Percentiles rank a stretch among this genome's conserved stretches.
phyloP scores from a whole-genome alignment of 257 asterid species.

The Nemophila menziesii region DNA sequence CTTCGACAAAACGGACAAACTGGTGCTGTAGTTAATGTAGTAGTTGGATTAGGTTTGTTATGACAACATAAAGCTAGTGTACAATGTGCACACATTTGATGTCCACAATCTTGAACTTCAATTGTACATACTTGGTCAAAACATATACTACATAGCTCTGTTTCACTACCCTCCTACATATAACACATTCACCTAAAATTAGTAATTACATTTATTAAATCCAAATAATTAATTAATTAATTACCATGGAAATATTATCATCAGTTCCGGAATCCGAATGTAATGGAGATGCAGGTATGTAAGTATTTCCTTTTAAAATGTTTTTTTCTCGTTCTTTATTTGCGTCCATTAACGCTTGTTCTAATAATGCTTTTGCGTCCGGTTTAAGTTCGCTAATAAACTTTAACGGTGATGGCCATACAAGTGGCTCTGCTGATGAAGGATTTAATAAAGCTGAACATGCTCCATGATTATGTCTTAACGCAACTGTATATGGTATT shows the following conservation, averaged over 20 bases:
- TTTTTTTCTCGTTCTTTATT: conserved; percentile 68
- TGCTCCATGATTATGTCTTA: conserved; percentile 58
- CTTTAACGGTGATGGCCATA: conserved; percentile 92
- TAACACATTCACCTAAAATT: too few relatives aligned
- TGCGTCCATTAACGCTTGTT: conserved; percentile 69
- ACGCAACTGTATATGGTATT: conserved; percentile 75
- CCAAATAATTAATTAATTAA: too few relatives aligned
- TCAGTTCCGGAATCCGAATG: conserved; percentile 44
- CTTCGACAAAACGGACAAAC: conserved; percentile 95
- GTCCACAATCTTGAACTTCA: conserved; percentile 84
- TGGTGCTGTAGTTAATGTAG: conserved; percentile 35
- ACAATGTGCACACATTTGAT: conserved; percentile 96
- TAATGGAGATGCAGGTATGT: conserved; percentile 45
- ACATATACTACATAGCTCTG: conserved; percentile 85
- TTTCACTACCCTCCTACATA: conserved; percentile 43
- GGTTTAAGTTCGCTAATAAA: conserved; percentile 77
- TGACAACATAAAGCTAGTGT: conserved; percentile 82
- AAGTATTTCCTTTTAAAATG: conserved; percentile 50
- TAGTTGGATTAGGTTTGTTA: conserved; percentile 72
- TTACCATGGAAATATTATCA: conserved; percentile 67
- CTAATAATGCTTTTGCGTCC: conserved; percentile 71
- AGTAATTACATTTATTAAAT: too few relatives aligned
- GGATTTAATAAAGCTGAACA: conserved; percentile 90
- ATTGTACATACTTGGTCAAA: conserved; percentile 84
- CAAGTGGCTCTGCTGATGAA: conserved; percentile 89